Evolutionary conservation across 1,284 basidiomycete species (phyloP), one percentile per base, ranked within the genome.

Genomic region (Peniophora sp.): DNA sequence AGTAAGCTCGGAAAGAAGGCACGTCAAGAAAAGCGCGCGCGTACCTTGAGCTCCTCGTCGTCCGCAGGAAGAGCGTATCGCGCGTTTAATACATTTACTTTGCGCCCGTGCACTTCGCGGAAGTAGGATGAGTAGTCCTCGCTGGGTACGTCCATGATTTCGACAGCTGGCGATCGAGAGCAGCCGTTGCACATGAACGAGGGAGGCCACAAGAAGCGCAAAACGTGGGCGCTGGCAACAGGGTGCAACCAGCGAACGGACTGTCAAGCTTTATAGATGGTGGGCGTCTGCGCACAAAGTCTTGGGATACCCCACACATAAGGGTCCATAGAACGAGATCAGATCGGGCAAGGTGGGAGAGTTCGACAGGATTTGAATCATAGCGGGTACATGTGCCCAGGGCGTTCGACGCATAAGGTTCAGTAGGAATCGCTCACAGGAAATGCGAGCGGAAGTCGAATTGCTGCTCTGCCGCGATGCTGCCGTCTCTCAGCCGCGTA

Each of bases 51-150:
- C 68, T 83, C 82, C 42, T 83, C 81, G 22, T 72, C 65, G 62
- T 84, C 81, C 2, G 74, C 76, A 22, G 81, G 81, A 50, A 85
- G 73, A 63, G 80, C 67, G 58, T 84, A 85, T 6, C 67, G 66
- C 20, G 59, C 57, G 54, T 76, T 81, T 58, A 82, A 62, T 20
- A 65, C 67, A 56, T 75, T 80, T 60, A 80, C 69, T 44, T 62
- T 67, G 45, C 79, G 71, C 32, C 71, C 74, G 60, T 79, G 66
- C 17, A 73, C 55, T 5, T 64, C 57, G 48, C 69, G 71, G 56
- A 82, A 83, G 64, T 66, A 82, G 36, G 69, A 62, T 37, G 72
- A 69, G 58, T 73, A 71, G 59, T 79, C 71, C 32, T 76, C 66
- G 12, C 50, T 49, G 17, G 65, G 65, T 47, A 72, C 64, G 47